A percentile compares a stretch with the other conserved stretches of the same genome.
phyloP scores from a whole-genome alignment of 306 rosid genomes.

The Gastrolobium bilobum region DNA sequence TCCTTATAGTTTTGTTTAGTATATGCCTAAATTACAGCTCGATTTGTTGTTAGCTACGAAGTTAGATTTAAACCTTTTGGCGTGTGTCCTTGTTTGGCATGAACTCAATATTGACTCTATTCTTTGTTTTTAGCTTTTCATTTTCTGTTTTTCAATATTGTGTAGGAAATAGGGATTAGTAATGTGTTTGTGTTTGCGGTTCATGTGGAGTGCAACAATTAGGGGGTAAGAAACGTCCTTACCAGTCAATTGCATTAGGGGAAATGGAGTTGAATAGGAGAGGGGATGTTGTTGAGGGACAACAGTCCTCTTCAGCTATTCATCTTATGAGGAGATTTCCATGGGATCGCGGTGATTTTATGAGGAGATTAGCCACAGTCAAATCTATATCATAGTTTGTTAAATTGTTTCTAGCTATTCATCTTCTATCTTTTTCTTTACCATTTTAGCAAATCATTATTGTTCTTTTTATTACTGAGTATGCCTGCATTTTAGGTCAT shows the following conservation, averaged over 20 bases:
- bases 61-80: constrained; percentile 20
- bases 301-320: constrained; percentile 53
- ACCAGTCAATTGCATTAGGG: constrained; percentile 66
- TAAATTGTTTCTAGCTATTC: constrained; percentile 42
- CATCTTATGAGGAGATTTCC: too few species aligned
- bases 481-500: constrained; percentile 4
- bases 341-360: constrained; percentile 91
- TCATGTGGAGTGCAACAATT: constrained; percentile 58
- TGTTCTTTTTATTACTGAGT: background rate
- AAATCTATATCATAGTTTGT: constrained; percentile 98
- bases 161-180: constrained; percentile 4
- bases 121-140: background rate
- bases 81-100: background rate
- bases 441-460: background rate
- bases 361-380: constrained; percentile 83
- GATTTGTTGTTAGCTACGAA: background rate
- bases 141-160: background rate
- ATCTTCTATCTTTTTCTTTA: constrained; percentile 1
- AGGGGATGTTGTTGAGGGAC: constrained; percentile 55
- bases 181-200: constrained; percentile 51
- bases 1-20: constrained; percentile 2
- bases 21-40: background rate
- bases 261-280: constrained; percentile 57
- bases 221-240: constrained; percentile 69
- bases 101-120: background rate